Conservation (phyloP, 192 early-diverging fungal species). For the Mortierella antarctica region DNA sequence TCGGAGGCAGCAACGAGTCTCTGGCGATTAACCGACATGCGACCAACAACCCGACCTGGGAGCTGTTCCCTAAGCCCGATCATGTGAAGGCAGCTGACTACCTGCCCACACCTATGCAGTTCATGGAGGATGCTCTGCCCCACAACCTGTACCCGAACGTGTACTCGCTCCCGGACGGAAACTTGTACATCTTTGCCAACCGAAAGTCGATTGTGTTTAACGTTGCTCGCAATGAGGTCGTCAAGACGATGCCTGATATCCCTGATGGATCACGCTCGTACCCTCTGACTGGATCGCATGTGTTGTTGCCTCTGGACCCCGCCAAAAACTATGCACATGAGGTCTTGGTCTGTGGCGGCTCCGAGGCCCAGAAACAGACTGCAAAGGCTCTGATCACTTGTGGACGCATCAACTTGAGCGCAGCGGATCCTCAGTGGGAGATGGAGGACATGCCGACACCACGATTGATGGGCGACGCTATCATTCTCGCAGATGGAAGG, state of each 20-base stretch:
- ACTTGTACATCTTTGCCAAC: constrained; percentile 64
- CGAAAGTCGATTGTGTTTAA: constrained; percentile 64
- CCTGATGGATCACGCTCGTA: constrained; percentile 62
- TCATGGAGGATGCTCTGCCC: constrained; percentile 61
- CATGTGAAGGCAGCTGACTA: constrained; percentile 9
- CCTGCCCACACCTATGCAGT: constrained; percentile 48
- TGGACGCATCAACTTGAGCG: constrained; percentile 60
- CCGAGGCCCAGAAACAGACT: constrained; percentile 24
- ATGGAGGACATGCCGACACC: constrained; percentile 60
- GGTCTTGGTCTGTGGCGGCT: constrained; percentile 73
- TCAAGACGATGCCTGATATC: constrained; percentile 57
- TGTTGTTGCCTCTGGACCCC: constrained; percentile 66
- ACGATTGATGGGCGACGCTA: constrained; percentile 64
- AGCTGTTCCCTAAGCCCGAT: constrained; percentile 45
- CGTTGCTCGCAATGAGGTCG: constrained; percentile 50
- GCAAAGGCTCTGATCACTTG: constrained; percentile 56
- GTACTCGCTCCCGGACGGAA: constrained; percentile 62
- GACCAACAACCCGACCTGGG: constrained; percentile 61
- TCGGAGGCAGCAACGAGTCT: constrained; percentile 65
- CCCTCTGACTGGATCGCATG: constrained; percentile 65
- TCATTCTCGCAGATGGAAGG: constrained; percentile 65
- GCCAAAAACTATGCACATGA: constrained; percentile 66
- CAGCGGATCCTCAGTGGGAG: constrained; percentile 59
- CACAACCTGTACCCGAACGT: constrained; percentile 65
- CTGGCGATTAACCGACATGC: constrained; percentile 43